Conservation (phyloP, 441 rosid genomes). For the Brassica balearica region DNA sequence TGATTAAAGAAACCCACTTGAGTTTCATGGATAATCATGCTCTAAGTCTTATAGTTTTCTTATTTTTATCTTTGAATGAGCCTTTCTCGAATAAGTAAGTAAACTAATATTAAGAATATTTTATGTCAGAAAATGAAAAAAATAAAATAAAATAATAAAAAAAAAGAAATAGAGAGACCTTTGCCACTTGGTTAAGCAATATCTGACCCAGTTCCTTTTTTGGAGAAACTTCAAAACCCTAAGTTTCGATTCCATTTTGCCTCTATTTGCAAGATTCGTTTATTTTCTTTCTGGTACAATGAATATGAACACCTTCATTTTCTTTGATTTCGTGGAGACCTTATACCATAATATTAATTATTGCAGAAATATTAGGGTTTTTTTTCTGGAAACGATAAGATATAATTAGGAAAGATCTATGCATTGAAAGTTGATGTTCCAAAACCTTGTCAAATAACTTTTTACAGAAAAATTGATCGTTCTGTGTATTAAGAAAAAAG, state of each 20-base stretch:
- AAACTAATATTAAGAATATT: neutral
- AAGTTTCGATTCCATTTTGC: constrained; percentile 31
- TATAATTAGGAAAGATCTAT: neutral
- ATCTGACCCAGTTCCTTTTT: constrained; percentile 37
- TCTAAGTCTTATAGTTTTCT: constrained; percentile 22
- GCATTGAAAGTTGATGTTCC: neutral
- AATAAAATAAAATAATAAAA: neutral
- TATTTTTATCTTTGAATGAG: constrained; percentile 10
- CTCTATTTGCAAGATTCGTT: constrained; percentile 31
- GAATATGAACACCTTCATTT: neutral
- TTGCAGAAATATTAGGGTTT: neutral
- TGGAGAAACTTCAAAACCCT: constrained; percentile 29
- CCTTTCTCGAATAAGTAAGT: constrained; percentile 15
- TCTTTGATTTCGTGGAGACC: neutral
- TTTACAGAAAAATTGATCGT: too few species aligned
- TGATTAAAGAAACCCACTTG: too few species aligned
- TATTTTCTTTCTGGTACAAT: constrained; percentile 3
- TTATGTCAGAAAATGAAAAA: neutral
- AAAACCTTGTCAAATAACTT: too few species aligned
- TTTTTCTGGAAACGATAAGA: neutral
- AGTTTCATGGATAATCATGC: too few species aligned
- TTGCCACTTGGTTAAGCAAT: constrained; percentile 48
- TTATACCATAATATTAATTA: neutral
- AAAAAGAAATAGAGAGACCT: constrained; percentile 28
- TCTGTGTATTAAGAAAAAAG: too few species aligned